A percentile compares a stretch with the other conserved stretches of the same genome.
These are phyloP conservation scores for Aspergillus fumigatiaffinis DNA, from an alignment of 2,329 filamentous ascomycete genomes.

Conservation along the genomic window DNA sequence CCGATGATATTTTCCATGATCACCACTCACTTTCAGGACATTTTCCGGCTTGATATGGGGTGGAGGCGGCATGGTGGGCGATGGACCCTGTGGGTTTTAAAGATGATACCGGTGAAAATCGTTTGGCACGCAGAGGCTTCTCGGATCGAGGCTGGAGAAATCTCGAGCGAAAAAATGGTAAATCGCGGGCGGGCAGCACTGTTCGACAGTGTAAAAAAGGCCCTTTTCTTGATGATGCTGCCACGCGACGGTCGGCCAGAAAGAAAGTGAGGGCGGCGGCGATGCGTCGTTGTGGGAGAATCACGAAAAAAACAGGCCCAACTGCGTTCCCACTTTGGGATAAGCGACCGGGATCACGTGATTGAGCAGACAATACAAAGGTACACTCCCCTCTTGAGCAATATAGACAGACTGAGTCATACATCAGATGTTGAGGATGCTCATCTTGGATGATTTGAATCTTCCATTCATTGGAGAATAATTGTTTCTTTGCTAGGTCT, in stretches of 20 bases:
- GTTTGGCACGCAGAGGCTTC: slow-evolving; percentile 11
- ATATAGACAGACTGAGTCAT: background rate
- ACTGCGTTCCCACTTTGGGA: slow-evolving; percentile 29
- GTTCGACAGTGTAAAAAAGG: slow-evolving; percentile 20
- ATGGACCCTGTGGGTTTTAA: slow-evolving; percentile 26
- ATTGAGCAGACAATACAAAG: background rate
- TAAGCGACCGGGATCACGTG: slow-evolving; percentile 36
- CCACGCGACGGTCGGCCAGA: slow-evolving; percentile 32
- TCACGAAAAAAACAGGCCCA: slow-evolving; percentile 29
- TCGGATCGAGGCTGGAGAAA: slow-evolving; percentile 2
- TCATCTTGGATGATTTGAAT: background rate
- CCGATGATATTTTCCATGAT: background rate
- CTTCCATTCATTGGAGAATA: no score
- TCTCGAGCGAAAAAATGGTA: slow-evolving; percentile 11
- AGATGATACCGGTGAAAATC: slow-evolving; percentile 12
- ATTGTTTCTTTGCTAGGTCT: background rate
- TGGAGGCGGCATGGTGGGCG: slow-evolving; percentile 78
- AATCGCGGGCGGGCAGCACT: slow-evolving; percentile 26
- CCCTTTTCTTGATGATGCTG: slow-evolving; percentile 25
- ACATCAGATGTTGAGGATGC: background rate
- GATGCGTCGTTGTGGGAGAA: slow-evolving; percentile 29
- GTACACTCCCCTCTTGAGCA: background rate
- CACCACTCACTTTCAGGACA: slow-evolving; percentile 70
- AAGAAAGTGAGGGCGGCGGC: slow-evolving; percentile 6
- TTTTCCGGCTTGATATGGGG: slow-evolving; percentile 98